Evolutionary conservation across 2,329 filamentous ascomycete genomes (phyloP), one percentile per base, ranked within the genome.

Genomic region (Cladosporium oxysporum): DNA sequence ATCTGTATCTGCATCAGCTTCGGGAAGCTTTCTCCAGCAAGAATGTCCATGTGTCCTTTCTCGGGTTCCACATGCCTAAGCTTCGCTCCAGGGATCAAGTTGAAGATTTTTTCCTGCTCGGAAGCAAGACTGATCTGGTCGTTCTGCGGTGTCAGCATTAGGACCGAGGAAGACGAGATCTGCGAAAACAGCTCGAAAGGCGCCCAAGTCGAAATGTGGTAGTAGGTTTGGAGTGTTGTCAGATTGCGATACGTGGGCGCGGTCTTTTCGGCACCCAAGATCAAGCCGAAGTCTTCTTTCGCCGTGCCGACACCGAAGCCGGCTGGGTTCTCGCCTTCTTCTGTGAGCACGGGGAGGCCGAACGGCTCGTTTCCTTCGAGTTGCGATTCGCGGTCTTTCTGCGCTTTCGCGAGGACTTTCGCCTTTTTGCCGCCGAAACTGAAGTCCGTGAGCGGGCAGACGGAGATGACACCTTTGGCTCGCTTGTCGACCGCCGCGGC

Each of bases 341-440:
- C 70, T 16, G 71, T 79, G 16, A 82, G 66, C 35, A 79, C 70
- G 1, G 78, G 76, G 0, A 83, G 62, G 53, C 71, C 75, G 61
- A 78, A 73, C 0, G 80, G 75, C 35, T 69, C 64, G 66, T 82
- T 82, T 10, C 81, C 81, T 0, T 58, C 62, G 1, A 77, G 23
- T 60, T 77, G 79, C 0, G 79, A 79, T 66, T 78, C 76, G 3
- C 81, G 76, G 67, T 82, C 80, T 61, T 74, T 67, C 50, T 78
- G 74, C 12, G 68, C 55, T 37, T 77, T 75, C 1, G 71, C 69
- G 1, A 81, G 67, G 1, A 78, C 74, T 6, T 68, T 53, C 16
- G 57, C 41, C 41, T 68, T 71, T 18, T 70, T 61, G 8, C 37
- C 64, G 8, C 35, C 49, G 47, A 66, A 67, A 3, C 70, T 58